Evolutionary conservation across 176 grass and related monocot species (phyloP).

Genomic region (Chloris gayana): DNA sequence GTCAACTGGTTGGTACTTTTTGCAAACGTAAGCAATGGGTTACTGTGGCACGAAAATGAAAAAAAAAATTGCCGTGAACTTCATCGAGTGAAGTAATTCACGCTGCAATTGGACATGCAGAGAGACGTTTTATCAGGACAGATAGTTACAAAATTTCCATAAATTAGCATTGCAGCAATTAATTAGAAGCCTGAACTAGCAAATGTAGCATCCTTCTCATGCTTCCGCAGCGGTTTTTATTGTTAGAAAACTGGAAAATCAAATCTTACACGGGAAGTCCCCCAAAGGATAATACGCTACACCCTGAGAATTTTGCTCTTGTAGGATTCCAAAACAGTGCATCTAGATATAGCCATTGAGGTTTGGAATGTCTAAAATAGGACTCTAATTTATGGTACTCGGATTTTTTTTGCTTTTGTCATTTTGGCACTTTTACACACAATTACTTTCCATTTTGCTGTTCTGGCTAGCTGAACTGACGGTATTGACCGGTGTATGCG

Average conservation of each 20-base stretch:
- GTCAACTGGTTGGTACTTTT: neutral
- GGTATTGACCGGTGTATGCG: too few species aligned
- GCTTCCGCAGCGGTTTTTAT: neutral
- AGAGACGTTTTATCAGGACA: neutral
- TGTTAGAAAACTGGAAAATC: constrained; percentile 18
- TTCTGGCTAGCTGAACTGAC: too few species aligned
- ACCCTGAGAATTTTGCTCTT: neutral
- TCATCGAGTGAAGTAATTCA: neutral
- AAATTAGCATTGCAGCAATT: neutral
- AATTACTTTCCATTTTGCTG: too few species aligned
- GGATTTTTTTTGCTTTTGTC: too few species aligned
- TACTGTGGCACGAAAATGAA: neutral
- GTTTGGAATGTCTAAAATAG: too few species aligned
- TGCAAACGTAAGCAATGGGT: neutral
- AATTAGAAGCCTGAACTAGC: neutral
- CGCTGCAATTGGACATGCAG: neutral
- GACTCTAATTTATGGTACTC: too few species aligned
- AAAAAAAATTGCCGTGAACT: neutral
- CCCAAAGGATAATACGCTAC: neutral
- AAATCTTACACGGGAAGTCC: neutral
- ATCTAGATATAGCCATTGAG: too few species aligned
- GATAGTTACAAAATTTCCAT: neutral
- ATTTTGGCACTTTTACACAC: too few species aligned
- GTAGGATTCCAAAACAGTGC: too few species aligned
- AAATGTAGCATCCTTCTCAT: neutral